Conservation (phyloP, 495 filamentous ascomycete genomes). For the Neurospora sp. region DNA sequence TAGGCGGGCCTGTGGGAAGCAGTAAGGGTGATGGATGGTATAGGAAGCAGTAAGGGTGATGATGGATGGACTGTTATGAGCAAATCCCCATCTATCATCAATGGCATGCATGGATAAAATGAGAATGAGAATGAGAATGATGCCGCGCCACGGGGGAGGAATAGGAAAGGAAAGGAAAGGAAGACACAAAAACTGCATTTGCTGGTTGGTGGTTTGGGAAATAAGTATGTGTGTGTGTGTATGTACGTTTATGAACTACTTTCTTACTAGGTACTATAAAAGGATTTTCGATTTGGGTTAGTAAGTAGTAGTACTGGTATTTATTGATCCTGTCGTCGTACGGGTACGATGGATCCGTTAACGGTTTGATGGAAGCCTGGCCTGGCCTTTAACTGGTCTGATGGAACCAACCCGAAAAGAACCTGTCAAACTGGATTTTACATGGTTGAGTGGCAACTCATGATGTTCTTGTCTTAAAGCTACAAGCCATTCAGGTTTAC, state of each 20-base stretch:
- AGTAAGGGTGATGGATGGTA: too few species aligned
- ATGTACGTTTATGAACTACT: background rate
- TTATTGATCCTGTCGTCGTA: background rate
- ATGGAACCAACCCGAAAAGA: too few species aligned
- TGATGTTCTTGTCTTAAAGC: too few species aligned
- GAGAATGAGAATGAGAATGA: background rate
- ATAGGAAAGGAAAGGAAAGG: background rate
- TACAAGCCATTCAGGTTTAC: too few species aligned
- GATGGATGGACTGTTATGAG: background rate
- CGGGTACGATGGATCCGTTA: too few species aligned
- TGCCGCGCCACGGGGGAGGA: background rate
- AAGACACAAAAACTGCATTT: background rate
- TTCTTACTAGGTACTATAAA: background rate
- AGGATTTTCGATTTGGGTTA: background rate
- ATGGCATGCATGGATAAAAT: background rate
- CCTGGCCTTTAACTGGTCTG: too few species aligned
- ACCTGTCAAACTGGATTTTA: too few species aligned
- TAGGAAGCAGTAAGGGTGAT: background rate
- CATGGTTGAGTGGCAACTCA: too few species aligned
- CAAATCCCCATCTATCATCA: background rate
- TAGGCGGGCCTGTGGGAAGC: background rate
- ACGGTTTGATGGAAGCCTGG: too few species aligned
- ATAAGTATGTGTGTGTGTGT: background rate
- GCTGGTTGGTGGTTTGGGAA: background rate
- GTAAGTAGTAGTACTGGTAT: background rate